Base-by-base conservation (phyloP, 1,284 basidiomycete genomes). In the Ustilago nuda region DNA sequence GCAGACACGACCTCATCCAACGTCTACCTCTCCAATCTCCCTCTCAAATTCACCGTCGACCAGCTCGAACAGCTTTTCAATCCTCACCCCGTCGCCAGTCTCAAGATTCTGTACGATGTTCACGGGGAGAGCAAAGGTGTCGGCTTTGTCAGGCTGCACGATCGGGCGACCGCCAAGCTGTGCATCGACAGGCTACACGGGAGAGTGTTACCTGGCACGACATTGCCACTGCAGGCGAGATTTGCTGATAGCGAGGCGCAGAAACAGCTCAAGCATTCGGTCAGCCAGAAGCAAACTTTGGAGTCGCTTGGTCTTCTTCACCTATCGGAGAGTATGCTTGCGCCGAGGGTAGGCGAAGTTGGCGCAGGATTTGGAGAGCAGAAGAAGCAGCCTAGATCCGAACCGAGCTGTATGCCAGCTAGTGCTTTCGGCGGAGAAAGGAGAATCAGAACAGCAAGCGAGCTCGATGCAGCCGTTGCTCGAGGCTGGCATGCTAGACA, bases 181-280 rank as follows among this genome's bases (percentile, higher is more conserved):
- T 81, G 79, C 62, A 82, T 81, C 57, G 73, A 82, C 8, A 43
- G 73, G 5, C 69, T 83, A 15, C 71, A 81, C 41, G 79, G 79
- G 12, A 68, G 68, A 7, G 58, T 80, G 11, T 58, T 82, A 17
- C 71, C 74, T 2, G 74, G 75, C 2, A 75, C 71, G 15, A 73
- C 72, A 12, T 55, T 75, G 46, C 76, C 79, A 15, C 55, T 83
- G 15, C 80, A 80, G 39, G 81, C 76, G 13, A 56, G 82, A 17
- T 83, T 83, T 46, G 82, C 82, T 15, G 82, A 83, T 52, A 81
- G 79, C 61, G 82, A 83, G 43, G 79, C 69, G 30, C 82, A 83
- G 59, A 82, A 79, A 56, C 67, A 69, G 8, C 71, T 81, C 61
- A 80, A 80, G 51, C 62, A 74, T n/a, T 62, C 61, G n/a, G 70